Evolutionary conservation across 176 grass and related monocot genomes (phyloP).

Genomic region (Musa itinerans): DNA sequence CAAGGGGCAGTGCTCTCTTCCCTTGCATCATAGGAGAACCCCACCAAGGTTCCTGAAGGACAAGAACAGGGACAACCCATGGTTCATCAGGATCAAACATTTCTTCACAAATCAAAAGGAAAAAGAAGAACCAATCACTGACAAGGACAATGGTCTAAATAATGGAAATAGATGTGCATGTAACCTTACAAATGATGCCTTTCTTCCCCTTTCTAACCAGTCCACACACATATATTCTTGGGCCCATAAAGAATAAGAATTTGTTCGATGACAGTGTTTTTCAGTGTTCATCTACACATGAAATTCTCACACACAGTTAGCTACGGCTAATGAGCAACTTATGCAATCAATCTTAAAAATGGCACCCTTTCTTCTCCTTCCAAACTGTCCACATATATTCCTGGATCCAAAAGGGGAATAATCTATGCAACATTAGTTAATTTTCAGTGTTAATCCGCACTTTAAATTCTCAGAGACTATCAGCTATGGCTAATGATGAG

Average conservation of each 20-base stretch:
- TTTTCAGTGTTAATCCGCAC: not conserved
- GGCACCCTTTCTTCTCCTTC: too few species aligned
- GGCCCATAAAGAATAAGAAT: too few species aligned
- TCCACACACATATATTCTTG: not conserved
- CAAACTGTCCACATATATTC: too few species aligned
- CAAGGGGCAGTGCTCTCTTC: slow-evolving; percentile 6
- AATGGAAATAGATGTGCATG: not conserved
- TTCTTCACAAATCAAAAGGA: not conserved
- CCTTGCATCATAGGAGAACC: slow-evolving; percentile 30
- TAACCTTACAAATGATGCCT: not conserved
- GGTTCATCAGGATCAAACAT: too few species aligned
- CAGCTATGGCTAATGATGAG: too few species aligned
- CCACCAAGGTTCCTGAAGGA: slow-evolving; percentile 42
- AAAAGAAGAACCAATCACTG: not conserved
- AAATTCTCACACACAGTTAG: too few species aligned
- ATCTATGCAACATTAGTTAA: not conserved
- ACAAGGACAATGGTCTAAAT: not conserved
- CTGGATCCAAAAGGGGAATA: not conserved
- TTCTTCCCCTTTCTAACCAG: not conserved
- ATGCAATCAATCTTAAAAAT: too few species aligned
- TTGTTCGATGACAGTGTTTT: too few species aligned
- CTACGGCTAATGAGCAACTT: too few species aligned
- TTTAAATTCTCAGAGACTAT: not conserved
- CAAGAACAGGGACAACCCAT: not conserved
- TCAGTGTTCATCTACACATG: too few species aligned